Conservation (phyloP, 139 green algal species). For the Astrephomene gubernaculifera region DNA sequence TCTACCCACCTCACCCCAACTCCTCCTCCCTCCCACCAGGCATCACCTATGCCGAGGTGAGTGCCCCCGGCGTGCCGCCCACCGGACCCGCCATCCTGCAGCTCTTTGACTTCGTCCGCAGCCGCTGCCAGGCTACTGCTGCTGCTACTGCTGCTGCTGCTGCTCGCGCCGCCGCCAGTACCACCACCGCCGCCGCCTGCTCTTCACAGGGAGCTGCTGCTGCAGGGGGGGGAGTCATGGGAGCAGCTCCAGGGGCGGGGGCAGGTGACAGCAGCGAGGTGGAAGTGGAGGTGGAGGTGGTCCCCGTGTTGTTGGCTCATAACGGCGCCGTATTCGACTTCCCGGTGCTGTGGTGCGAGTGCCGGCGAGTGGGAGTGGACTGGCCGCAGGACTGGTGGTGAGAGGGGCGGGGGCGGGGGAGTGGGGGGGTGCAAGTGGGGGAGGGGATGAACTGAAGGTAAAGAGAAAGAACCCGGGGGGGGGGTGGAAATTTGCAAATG, state of each 20-base stretch:
- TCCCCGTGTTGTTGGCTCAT: constrained; percentile 36
- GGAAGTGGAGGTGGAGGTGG: neutral
- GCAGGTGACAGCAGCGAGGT: neutral
- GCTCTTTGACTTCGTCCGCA: constrained; percentile 1
- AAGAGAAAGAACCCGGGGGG: too few relatives aligned
- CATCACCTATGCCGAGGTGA: constrained; percentile 6
- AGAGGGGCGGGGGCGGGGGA: too few relatives aligned
- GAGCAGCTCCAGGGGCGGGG: too few relatives aligned
- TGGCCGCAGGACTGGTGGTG: constrained; percentile 36
- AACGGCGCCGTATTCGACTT: constrained; percentile 33
- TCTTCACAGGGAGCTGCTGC: too few relatives aligned
- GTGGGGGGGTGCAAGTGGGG: too few relatives aligned
- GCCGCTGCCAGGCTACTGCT: neutral
- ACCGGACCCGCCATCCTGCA: neutral
- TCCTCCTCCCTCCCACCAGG: neutral
- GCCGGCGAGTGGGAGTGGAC: constrained; percentile 2
- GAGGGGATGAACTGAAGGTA: too few relatives aligned
- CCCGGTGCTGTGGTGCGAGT: constrained; percentile 8
- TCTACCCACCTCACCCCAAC: neutral
- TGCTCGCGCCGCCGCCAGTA: neutral
- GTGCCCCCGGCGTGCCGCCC: constrained; percentile 11
- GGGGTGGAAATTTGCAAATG: too few relatives aligned
- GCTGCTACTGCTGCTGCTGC: neutral
- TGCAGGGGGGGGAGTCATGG: too few relatives aligned
- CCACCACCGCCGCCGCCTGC: neutral